Conservation (phyloP, 2,329 filamentous ascomycete species). For the Chaetothyriales sp. region DNA sequence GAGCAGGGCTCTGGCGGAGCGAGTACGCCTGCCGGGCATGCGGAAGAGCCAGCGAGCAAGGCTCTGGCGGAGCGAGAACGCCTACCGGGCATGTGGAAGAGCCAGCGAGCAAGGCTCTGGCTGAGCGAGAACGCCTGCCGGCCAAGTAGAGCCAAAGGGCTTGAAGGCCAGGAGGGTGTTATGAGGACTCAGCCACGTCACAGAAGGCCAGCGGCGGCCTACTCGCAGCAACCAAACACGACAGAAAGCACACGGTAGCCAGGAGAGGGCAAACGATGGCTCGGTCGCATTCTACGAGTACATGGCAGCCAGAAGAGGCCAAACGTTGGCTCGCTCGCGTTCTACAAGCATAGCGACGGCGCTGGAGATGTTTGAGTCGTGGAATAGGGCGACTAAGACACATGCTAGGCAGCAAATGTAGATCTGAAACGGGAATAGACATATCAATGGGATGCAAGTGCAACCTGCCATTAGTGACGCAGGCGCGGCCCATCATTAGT, state of each 20-base stretch:
- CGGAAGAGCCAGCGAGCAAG: constrained; percentile 19
- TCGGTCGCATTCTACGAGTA: not conserved
- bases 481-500: too few species aligned
- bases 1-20: too few species aligned
- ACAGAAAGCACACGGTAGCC: constrained; percentile 69
- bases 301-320: constrained; percentile 22
- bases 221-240: constrained; percentile 61
- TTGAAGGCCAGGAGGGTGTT: constrained; percentile 56
- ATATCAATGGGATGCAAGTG: constrained; percentile 1
- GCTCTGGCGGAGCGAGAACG: constrained; percentile 23
- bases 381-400: not conserved
- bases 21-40: too few species aligned
- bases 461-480: not conserved
- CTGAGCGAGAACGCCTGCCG: too few species aligned
- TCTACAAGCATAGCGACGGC: constrained; percentile 8
- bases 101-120: too few species aligned
- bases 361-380: constrained; percentile 6
- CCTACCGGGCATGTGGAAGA: too few species aligned
- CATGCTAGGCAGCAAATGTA: constrained; percentile 1
- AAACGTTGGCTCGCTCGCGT: not conserved
- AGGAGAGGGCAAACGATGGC: not conserved
- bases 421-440: constrained; percentile 1
- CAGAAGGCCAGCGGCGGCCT: too few species aligned
- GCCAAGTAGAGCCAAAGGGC: not conserved
- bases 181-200: too few species aligned